These are phyloP conservation scores for Penicillium sp. DNA, from an alignment of 2,329 filamentous ascomycete species.

Conservation along the genomic window DNA sequence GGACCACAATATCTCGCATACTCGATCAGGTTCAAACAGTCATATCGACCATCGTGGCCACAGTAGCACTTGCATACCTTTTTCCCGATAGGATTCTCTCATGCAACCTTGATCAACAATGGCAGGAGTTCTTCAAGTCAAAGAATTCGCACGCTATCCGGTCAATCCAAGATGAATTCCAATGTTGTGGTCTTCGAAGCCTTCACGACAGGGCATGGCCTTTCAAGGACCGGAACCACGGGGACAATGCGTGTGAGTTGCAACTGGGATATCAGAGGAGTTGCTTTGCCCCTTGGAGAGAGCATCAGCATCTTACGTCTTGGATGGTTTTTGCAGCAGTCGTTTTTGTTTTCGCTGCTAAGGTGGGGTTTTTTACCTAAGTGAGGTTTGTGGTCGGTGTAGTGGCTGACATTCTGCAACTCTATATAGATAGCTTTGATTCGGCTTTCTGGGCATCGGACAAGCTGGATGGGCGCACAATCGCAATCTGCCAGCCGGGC, in stretches of 20 bases:
- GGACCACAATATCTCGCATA: slow-evolving; percentile 3
- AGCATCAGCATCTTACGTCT: slow-evolving; percentile 26
- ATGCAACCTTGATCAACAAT: slow-evolving; percentile 33
- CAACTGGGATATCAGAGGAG: slow-evolving; percentile 32
- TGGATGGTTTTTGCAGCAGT: slow-evolving; percentile 30
- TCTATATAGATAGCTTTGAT: not conserved
- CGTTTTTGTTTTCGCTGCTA: slow-evolving; percentile 21
- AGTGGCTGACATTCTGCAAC: slow-evolving; percentile 1
- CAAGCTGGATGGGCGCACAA: slow-evolving; percentile 5
- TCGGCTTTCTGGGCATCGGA: not conserved
- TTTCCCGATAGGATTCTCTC: slow-evolving; percentile 24
- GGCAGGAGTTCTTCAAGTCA: slow-evolving; percentile 31
- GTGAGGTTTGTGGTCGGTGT: not conserved
- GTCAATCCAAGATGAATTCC: slow-evolving; percentile 33
- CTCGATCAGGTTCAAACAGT: slow-evolving; percentile 24
- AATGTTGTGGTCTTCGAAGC: slow-evolving; percentile 38
- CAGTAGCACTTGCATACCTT: slow-evolving; percentile 30
- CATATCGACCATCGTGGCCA: slow-evolving; percentile 29
- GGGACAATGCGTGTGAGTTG: slow-evolving; percentile 32
- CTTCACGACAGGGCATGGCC: slow-evolving; percentile 40
- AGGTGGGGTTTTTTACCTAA: slow-evolving; percentile 15
- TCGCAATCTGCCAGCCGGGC: not conserved
- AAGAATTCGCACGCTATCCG: slow-evolving; percentile 34
- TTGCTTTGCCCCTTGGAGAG: slow-evolving; percentile 32
- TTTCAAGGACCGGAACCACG: slow-evolving; percentile 33